Conservation (phyloP, 495 filamentous ascomycete genomes). For the Aspergillus diversus region DNA sequence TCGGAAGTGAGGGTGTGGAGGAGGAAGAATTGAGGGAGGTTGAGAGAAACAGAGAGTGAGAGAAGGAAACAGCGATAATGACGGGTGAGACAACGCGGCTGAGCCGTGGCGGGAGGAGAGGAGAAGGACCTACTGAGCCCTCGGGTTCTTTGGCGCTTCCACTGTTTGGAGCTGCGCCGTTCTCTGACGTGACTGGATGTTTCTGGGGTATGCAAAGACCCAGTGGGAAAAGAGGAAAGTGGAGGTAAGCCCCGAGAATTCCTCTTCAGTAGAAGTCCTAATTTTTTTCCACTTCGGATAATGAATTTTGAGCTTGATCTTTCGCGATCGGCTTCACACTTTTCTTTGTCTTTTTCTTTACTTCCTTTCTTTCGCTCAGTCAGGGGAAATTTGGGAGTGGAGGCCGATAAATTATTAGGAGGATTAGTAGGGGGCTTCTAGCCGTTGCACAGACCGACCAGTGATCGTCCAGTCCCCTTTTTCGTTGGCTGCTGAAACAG, state of each 20-base stretch:
- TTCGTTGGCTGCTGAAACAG: slow-evolving; percentile 7
- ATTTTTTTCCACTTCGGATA: too few relatives aligned
- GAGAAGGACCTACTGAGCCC: neutral
- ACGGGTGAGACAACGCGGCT: slow-evolving; percentile 15
- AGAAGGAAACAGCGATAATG: slow-evolving; percentile 4
- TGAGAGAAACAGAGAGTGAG: slow-evolving; percentile 12
- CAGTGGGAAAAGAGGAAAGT: neutral
- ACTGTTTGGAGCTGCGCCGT: neutral
- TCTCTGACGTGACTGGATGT: neutral
- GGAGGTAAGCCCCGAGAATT: neutral
- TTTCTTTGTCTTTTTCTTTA: neutral
- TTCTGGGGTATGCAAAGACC: neutral
- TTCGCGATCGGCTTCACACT: neutral
- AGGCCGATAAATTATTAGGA: slow-evolving; percentile 1
- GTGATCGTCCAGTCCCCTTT: slow-evolving; percentile 31
- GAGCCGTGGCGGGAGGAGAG: slow-evolving; percentile 10
- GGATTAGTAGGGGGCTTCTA: slow-evolving; percentile 23
- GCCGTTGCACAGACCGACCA: slow-evolving; percentile 28
- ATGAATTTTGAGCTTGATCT: too few relatives aligned
- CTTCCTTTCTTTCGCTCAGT: neutral
- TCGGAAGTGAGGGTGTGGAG: slow-evolving; percentile 1
- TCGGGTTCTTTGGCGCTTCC: slow-evolving; percentile 5
- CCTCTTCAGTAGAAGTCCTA: neutral
- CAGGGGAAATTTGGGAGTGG: slow-evolving; percentile 19
- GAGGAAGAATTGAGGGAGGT: slow-evolving; percentile 6